A percentile compares a stretch with the other conserved stretches of the same genome.
Conservation (phyloP, 2,329 filamentous ascomycete genomes). For the Daldinia eschscholtzii region DNA sequence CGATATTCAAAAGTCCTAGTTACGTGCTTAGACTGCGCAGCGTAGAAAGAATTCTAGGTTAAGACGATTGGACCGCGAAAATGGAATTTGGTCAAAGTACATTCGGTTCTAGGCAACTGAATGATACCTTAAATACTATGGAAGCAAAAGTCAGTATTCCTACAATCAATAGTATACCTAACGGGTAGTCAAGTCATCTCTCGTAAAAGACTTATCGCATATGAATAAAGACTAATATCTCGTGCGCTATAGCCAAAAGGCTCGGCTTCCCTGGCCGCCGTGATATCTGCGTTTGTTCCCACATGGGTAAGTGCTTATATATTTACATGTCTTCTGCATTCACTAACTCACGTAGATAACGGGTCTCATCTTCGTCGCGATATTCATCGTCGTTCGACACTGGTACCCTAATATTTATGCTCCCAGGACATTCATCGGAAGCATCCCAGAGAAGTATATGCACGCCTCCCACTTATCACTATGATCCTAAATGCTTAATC, state of each 20-base stretch:
- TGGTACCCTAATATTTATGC: conserved; percentile 49
- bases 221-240: conserved; percentile 12
- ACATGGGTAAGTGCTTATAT: conserved; percentile 46
- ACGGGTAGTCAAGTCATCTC: background rate
- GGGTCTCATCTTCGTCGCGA: conserved; percentile 46
- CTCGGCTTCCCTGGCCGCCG: conserved; percentile 49
- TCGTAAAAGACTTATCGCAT: background rate
- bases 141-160: background rate
- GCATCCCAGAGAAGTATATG: conserved; percentile 49
- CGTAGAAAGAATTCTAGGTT: background rate
- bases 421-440: conserved; percentile 50
- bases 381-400: conserved; percentile 49
- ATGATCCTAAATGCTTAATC: conserved; percentile 41
- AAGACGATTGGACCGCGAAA: background rate
- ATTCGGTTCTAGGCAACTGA: background rate
- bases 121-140: background rate
- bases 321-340: background rate
- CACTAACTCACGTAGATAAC: conserved; percentile 45
- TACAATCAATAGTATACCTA: background rate
- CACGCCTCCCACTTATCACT: background rate
- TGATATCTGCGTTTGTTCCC: conserved; percentile 50
- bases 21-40: background rate
- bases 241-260: conserved; percentile 43
- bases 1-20: background rate
- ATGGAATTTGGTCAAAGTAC: background rate